A percentile compares a stretch with the other conserved stretches of the same genome.
These are phyloP conservation scores for Phytopythium sindhum DNA, from an alignment of 352 stramenopile genomes.

Conservation along the genomic window DNA sequence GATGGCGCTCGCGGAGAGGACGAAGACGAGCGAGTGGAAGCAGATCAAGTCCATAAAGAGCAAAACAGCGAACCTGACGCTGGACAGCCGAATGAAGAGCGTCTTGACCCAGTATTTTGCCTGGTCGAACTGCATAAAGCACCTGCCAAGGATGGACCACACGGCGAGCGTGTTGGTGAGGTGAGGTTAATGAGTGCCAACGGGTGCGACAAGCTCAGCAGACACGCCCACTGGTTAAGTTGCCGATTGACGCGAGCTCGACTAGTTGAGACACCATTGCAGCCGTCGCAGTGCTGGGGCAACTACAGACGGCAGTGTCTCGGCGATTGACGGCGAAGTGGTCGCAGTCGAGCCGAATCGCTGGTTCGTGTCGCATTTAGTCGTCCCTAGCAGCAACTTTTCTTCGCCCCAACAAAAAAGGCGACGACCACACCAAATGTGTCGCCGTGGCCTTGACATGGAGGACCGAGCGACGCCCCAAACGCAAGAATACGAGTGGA, in stretches of 20 bases:
- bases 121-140: background rate
- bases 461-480: no score
- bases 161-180: background rate
- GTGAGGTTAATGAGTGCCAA: background rate
- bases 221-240: background rate
- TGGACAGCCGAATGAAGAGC: slow-evolving; percentile 11
- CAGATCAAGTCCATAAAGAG: slow-evolving; percentile 9
- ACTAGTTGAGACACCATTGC: background rate
- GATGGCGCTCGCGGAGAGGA: slow-evolving; percentile 10
- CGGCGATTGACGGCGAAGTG: background rate
- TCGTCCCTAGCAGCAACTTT: background rate
- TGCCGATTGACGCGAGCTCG: background rate
- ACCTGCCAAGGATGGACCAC: background rate
- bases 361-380: background rate
- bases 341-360: background rate
- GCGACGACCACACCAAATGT: no score
- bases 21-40: slow-evolving; percentile 9
- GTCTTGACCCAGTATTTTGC: slow-evolving; percentile 1
- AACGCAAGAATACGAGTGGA: no score
- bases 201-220: background rate
- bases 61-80: slow-evolving; percentile 12
- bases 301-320: background rate
- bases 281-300: background rate
- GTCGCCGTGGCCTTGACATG: no score
- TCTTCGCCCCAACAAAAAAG: background rate